Evolutionary conservation across 2,329 filamentous ascomycete genomes (phyloP).

Genomic region (Zymoseptoria tritici): DNA sequence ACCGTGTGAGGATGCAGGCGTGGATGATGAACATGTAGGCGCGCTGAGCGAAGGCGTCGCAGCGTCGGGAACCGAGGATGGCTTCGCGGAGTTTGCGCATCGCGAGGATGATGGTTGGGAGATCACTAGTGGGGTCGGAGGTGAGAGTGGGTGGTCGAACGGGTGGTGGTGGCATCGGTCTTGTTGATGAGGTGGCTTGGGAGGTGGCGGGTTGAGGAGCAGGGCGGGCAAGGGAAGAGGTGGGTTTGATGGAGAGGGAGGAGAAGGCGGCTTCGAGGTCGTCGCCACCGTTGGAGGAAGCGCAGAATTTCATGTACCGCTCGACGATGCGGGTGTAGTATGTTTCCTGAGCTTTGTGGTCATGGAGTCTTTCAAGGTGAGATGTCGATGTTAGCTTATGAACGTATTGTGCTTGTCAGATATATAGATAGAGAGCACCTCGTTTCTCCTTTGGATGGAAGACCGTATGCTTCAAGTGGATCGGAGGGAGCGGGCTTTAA

Average conservation of each 20-base stretch:
- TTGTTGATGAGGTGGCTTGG: background rate
- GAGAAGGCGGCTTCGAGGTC: constrained; percentile 70
- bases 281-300: constrained; percentile 61
- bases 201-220: background rate
- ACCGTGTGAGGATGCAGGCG: constrained; percentile 68
- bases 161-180: background rate
- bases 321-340: constrained; percentile 85
- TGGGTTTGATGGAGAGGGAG: constrained; percentile 44
- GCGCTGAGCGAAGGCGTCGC: constrained; percentile 75
- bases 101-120: constrained; percentile 69
- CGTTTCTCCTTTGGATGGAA: constrained; percentile 85
- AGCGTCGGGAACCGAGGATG: constrained; percentile 68
- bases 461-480: constrained; percentile 70
- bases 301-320: constrained; percentile 84
- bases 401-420: no score
- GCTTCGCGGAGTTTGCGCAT: constrained; percentile 89
- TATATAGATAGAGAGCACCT: no score
- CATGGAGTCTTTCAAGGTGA: constrained; percentile 36
- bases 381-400: constrained; percentile 7
- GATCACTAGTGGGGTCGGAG: constrained; percentile 43
- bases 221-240: background rate
- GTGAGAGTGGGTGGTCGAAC: constrained; percentile 7
- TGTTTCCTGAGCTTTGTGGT: constrained; percentile 69
- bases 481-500: constrained; percentile 69
- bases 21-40: constrained; percentile 89